Conservation (phyloP, 108 stramenopile species). For the Nitzschia sp. region DNA sequence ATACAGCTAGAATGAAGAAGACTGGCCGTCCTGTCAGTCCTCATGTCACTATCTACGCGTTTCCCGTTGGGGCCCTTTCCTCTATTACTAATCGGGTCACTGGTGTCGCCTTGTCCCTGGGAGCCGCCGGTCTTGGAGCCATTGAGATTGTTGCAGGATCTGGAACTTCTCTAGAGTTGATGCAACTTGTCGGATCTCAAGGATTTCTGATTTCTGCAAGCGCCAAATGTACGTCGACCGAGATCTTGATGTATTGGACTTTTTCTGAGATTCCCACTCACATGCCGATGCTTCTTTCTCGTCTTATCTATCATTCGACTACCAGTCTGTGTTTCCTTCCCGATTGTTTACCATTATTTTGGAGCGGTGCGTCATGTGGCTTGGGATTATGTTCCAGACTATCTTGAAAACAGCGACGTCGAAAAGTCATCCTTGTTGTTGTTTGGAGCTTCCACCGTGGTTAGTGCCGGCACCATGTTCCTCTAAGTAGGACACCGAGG, state of each 20-base stretch:
- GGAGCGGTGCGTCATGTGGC: conserved; percentile 84
- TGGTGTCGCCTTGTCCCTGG: conserved; percentile 81
- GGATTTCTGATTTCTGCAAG: conserved; percentile 58
- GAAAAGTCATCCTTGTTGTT: conserved; percentile 70
- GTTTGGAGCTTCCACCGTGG: conserved; percentile 52
- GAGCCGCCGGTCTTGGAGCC: conserved; percentile 76
- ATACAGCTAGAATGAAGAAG: conserved; percentile 75
- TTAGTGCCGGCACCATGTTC: conserved; percentile 54
- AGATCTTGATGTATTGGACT: no score
- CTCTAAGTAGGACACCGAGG: conserved; percentile 29
- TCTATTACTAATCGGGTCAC: conserved; percentile 95
- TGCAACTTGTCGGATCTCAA: conserved; percentile 71
- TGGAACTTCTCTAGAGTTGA: conserved; percentile 73
- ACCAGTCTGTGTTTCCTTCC: conserved; percentile 81
- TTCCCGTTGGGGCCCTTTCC: conserved; percentile 85
- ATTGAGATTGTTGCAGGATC: conserved; percentile 75
- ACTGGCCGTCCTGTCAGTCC: conserved; percentile 92
- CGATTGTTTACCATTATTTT: conserved; percentile 90
- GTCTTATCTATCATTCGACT: no score
- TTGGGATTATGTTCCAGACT: conserved; percentile 77
- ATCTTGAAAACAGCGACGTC: conserved; percentile 66
- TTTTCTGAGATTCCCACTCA: no score
- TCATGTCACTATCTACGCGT: conserved; percentile 94
- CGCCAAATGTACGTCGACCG: conserved; percentile 61
- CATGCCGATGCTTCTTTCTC: no score